Base-by-base conservation (phyloP, 768 basidiomycete species). In the Phanerochaete carnosa region DNA sequence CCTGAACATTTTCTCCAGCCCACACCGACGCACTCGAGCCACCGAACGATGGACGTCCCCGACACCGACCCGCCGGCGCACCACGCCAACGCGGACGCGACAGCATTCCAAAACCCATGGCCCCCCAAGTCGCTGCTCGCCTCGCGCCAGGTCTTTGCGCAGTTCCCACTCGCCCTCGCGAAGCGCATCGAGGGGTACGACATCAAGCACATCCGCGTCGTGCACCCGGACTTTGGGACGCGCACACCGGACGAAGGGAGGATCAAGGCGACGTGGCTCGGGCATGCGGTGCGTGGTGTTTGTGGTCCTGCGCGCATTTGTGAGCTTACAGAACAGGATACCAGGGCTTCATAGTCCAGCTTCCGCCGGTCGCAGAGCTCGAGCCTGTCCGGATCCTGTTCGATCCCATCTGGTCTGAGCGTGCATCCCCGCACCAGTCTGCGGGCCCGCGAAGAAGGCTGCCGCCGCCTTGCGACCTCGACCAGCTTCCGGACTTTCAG, bases 361-460 rank as follows among this genome's bases (percentile, higher is more conserved):
- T 73, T 13, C 70, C 66, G 33, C 58, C 59, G 49, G 58, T 62
- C 26, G 28, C 57, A 0, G 54, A 58, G 0, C 57, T 65, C 11
- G 62, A 70, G 15, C 68, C 74, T 1, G 65, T 70, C 15, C 69
- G 72, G 9, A 67, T 79, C 30, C 61, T 78, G 9, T 79, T 78
- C 63, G 78, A 79, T 57, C 77, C 78, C 11, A 75, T 79, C 19
- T 79, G 78, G 62, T 72, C 73, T 8, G 71, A 73, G 13, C 57
- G 71, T 1, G 75, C 75, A 0, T 73, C 69, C 0, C 71, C 71
- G 9, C 66, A 68, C 28, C 59, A 67, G 29, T 70, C 69, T 29
- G 62, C 69, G 0, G 75, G 77, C 0, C 70, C 76, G 2, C 64
- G 62, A 26, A 62, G 78, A 29, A 64, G 72, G 19, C 63, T 74